Base-by-base conservation (phyloP, 805 yeast species). In the Suhomyces pyralidae region DNA sequence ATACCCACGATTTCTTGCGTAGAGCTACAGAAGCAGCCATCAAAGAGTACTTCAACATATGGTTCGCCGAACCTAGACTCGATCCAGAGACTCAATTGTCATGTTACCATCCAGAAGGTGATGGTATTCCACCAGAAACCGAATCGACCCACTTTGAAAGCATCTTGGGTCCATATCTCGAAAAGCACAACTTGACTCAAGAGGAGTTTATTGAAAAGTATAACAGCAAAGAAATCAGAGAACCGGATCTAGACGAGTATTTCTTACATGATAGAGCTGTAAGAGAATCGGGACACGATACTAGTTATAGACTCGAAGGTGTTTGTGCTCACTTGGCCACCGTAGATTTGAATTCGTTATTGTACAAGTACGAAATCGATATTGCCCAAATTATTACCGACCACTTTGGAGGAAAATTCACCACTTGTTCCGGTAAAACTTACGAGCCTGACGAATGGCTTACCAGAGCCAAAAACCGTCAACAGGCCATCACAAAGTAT, bases 101-200 rank as follows among this genome's bases (percentile, higher is more conserved):
- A 0, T 83, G 96, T 58, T 93, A 90, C 66, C 90, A 88, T 61
- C 97, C 98, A 0, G 86, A 82, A 50, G 97, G 97, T 19, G 56
- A 80, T 25, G 97, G 98, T n/a, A 83, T 93, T 42, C 98, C 99
- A 5, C 97, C 97, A 5, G 99, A 93, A 67, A 92, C 97, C 0
- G 99, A 93, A 67, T 77, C 91, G 0, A 83, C 90, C 1, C 99
- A 94, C 73, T 93, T 93, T 64, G 81, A 82, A 58, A 78, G 86
- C 2, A 79, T 91, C 10, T 73, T 93, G 59, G 63, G 69, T 48
- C 91, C 93, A 2, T 90, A 81, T 63, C 84, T 87, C 38, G 70
- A 79, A 47, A 90, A 89, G 65, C 73, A 88, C 64, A 68, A 77
- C 2, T 57, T 69, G 12, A 63, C 84, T 7, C 85, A 82, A 44